Conservation (phyloP, 805 yeast genomes). For the Kuraishia hungarica region DNA sequence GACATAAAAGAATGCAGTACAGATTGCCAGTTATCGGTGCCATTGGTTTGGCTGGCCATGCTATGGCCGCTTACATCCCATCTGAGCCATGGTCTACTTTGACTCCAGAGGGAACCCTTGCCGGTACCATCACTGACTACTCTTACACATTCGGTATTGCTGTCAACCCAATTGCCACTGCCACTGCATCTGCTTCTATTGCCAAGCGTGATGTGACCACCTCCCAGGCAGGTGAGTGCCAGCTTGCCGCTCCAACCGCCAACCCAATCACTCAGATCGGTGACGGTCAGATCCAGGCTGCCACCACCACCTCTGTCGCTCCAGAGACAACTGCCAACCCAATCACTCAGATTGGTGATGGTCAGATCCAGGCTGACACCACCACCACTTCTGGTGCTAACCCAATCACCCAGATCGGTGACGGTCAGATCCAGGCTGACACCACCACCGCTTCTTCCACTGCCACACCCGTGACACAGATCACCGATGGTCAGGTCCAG, state of each 20-base stretch:
- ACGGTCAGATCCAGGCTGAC: slow-evolving; percentile 38
- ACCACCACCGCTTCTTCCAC: slow-evolving; percentile 21
- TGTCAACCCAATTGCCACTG: slow-evolving; percentile 40
- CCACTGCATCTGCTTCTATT: slow-evolving; percentile 23
- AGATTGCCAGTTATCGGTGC: slow-evolving; percentile 26
- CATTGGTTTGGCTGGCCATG: slow-evolving; percentile 35
- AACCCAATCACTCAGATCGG: slow-evolving; percentile 44
- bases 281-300: slow-evolving; percentile 56
- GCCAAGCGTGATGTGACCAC: slow-evolving; percentile 27
- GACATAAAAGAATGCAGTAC: slow-evolving; percentile 30
- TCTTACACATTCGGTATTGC: slow-evolving; percentile 59
- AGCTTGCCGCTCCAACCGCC: slow-evolving; percentile 31
- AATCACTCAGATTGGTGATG: slow-evolving; percentile 41
- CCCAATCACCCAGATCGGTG: slow-evolving; percentile 37
- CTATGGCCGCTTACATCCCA: slow-evolving; percentile 57
- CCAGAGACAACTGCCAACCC: slow-evolving; percentile 27
- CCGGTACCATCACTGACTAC: slow-evolving; percentile 52
- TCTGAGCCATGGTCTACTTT: slow-evolving; percentile 64
- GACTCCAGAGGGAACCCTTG: slow-evolving; percentile 48
- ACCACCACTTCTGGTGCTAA: slow-evolving; percentile 22
- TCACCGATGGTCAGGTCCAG: slow-evolving; percentile 29
- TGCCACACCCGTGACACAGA: slow-evolving; percentile 27
- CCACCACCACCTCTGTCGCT: slow-evolving; percentile 28
- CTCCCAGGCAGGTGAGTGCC: slow-evolving; percentile 45
- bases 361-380: slow-evolving; percentile 43